Evolutionary conservation across 805 yeast genomes (phyloP).

Genomic region (Metschnikowia koreensis): DNA sequence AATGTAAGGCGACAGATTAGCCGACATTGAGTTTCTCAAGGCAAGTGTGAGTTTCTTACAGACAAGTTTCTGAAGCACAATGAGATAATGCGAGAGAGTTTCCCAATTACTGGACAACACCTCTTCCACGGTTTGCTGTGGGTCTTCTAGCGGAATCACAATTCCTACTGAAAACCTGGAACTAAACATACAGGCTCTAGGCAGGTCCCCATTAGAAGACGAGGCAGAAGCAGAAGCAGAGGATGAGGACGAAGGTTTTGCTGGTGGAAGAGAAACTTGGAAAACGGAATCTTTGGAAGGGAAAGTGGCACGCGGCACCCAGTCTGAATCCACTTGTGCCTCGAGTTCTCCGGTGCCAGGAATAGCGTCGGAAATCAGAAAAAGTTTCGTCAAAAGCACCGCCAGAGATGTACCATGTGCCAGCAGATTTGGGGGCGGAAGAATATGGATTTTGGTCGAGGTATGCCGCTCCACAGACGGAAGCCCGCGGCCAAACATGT

Average conservation of each 20-base stretch:
- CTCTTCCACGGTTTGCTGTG: slow-evolving; percentile 32
- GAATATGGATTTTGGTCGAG: slow-evolving; percentile 46
- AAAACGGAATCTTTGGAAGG: slow-evolving; percentile 25
- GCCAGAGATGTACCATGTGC: slow-evolving; percentile 29
- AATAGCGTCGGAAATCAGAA: slow-evolving; percentile 34
- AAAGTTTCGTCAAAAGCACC: slow-evolving; percentile 46
- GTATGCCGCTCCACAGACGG: slow-evolving; percentile 46
- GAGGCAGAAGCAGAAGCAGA: too few species aligned
- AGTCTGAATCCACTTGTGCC: slow-evolving; percentile 19
- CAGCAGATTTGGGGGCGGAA: slow-evolving; percentile 42
- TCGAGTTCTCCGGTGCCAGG: slow-evolving; percentile 5
- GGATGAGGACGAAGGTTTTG: not conserved
- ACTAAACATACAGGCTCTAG: slow-evolving; percentile 16
- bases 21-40: slow-evolving; percentile 19
- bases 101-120: slow-evolving; percentile 50
- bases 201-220: not conserved
- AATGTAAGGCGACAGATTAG: slow-evolving; percentile 23
- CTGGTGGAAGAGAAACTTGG: not conserved
- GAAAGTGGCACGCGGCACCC: slow-evolving; percentile 46
- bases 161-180: slow-evolving; percentile 49
- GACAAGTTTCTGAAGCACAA: slow-evolving; percentile 39
- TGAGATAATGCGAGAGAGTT: slow-evolving; percentile 41
- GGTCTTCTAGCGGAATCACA: slow-evolving; percentile 44
- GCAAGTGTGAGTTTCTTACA: slow-evolving; percentile 34
- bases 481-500: slow-evolving; percentile 58